phyloP scores from a whole-genome alignment of 2,329 filamentous ascomycete genomes.

The Fusarium succisae region DNA sequence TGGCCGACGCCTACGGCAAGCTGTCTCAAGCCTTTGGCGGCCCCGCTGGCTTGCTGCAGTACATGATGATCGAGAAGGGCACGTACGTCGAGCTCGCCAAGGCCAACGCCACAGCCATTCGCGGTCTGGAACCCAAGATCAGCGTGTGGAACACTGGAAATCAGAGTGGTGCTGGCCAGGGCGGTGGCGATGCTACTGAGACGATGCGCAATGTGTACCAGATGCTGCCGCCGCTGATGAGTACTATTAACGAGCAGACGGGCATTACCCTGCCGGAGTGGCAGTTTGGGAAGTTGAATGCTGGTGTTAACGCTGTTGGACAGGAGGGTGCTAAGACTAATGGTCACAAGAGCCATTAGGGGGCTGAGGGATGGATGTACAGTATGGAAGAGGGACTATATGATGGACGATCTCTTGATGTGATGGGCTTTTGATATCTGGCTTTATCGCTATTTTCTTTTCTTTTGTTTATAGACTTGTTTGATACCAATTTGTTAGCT shows the following conservation, averaged over 20 bases:
- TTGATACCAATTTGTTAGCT: slow-evolving; percentile 27
- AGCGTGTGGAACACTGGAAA: slow-evolving; percentile 86
- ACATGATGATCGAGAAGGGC: slow-evolving; percentile 87
- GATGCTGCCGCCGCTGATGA: slow-evolving; percentile 82
- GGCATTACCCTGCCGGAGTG: slow-evolving; percentile 83
- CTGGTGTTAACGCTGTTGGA: slow-evolving; percentile 47
- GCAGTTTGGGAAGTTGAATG: slow-evolving; percentile 66
- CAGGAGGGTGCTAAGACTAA: slow-evolving; percentile 37
- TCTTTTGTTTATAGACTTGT: slow-evolving; percentile 18
- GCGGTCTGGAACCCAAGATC: slow-evolving; percentile 87
- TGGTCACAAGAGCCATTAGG: slow-evolving; percentile 27
- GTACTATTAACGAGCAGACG: slow-evolving; percentile 89
- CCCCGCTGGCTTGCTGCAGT: slow-evolving; percentile 80
- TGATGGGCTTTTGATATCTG: slow-evolving; percentile 9
- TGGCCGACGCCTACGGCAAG: slow-evolving; percentile 82
- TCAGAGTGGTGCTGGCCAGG: slow-evolving; percentile 50
- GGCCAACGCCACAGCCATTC: slow-evolving; percentile 79
- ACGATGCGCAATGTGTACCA: slow-evolving; percentile 83
- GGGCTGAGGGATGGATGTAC: background rate
- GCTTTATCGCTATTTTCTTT: background rate
- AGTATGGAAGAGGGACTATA: background rate
- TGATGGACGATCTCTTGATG: background rate
- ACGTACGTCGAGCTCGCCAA: slow-evolving; percentile 81
- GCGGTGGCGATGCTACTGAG: slow-evolving; percentile 61
- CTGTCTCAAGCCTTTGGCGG: slow-evolving; percentile 79